phyloP scores from a whole-genome alignment of 208 protist species.

The Crithidia sp. region DNA sequence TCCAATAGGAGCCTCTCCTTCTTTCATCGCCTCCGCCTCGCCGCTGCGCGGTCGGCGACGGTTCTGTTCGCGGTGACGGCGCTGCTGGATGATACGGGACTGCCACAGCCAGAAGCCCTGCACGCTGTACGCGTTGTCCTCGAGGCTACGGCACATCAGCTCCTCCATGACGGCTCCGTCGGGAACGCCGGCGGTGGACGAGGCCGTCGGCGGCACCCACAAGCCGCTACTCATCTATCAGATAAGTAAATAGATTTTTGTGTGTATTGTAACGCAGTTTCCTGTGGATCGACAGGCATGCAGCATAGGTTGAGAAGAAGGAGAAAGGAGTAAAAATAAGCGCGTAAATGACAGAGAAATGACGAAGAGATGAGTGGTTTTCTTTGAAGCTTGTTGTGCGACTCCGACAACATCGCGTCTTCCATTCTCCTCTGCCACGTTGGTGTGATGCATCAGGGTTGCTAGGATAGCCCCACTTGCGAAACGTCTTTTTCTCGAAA shows the following conservation, averaged over 20 bases:
- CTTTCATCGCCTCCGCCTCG: not conserved
- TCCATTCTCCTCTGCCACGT: too few relatives aligned
- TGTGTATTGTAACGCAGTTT: too few relatives aligned
- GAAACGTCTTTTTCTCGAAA: too few relatives aligned
- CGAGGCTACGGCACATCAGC: slow-evolving; percentile 28
- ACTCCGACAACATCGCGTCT: too few relatives aligned
- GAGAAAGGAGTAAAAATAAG: not conserved
- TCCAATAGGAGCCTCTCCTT: not conserved
- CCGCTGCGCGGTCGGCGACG: slow-evolving; percentile 26
- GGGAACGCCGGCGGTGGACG: slow-evolving; percentile 11
- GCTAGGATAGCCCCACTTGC: too few relatives aligned
- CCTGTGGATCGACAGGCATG: too few relatives aligned
- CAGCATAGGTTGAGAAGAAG: not conserved
- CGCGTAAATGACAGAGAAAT: too few relatives aligned
- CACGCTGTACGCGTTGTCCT: slow-evolving; percentile 41
- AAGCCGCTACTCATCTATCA: slow-evolving; percentile 12
- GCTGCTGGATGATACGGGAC: slow-evolving; percentile 31
- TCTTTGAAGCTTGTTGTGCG: too few relatives aligned
- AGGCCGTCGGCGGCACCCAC: slow-evolving; percentile 13
- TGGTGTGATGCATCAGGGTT: too few relatives aligned
- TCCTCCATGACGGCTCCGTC: slow-evolving; percentile 30
- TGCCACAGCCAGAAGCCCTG: slow-evolving; percentile 44
- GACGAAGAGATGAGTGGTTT: too few relatives aligned
- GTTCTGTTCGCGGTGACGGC: slow-evolving; percentile 26
- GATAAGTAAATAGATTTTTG: slow-evolving; percentile 1